phyloP scores from a whole-genome alignment of 1,284 basidiomycete genomes.

The Puccinia novopanici region DNA sequence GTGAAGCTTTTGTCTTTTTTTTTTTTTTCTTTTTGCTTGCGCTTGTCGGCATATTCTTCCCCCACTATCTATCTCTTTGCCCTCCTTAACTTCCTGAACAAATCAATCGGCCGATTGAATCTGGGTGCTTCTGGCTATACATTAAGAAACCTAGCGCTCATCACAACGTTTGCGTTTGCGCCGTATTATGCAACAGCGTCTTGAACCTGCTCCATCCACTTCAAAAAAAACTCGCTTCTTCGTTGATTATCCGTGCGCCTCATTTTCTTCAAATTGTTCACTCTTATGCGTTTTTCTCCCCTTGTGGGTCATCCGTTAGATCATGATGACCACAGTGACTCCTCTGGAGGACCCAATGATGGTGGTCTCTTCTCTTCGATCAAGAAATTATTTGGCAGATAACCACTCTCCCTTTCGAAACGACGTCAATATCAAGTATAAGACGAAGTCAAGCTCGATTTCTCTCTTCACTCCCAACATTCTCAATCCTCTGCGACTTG shows the following conservation, averaged over 20 bases:
- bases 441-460: background rate
- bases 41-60: background rate
- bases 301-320: constrained; percentile 9
- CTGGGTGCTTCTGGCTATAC: background rate
- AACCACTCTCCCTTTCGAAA: background rate
- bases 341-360: constrained; percentile 16
- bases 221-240: background rate
- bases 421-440: background rate
- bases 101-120: constrained; percentile 21
- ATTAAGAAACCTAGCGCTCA: background rate
- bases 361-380: constrained; percentile 19
- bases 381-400: constrained; percentile 36
- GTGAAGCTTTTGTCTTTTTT: background rate
- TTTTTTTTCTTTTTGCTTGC: background rate
- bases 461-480: background rate
- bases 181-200: background rate
- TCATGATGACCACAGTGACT: constrained; percentile 21
- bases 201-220: background rate
- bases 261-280: constrained; percentile 18
- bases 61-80: background rate
- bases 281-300: constrained; percentile 3
- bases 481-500: constrained; percentile 3
- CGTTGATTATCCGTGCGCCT: background rate
- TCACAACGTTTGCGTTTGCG: background rate
- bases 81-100: background rate